A percentile compares a stretch with the other conserved stretches of the same genome.
Conservation (phyloP, 202 grass and related monocot genomes). For the Setaria viridis region DNA sequence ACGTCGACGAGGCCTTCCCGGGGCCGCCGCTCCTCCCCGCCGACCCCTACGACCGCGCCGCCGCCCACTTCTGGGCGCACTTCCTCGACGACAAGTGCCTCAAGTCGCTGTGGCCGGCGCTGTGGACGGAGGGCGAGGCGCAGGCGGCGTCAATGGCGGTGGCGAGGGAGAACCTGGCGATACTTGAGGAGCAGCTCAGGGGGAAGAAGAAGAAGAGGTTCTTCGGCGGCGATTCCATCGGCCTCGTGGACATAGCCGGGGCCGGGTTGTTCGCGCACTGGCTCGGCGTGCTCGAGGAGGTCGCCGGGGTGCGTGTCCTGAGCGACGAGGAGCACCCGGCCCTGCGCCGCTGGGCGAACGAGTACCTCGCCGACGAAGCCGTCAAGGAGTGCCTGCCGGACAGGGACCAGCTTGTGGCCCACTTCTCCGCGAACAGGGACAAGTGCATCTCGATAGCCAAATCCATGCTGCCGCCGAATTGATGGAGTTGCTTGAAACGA, state of each 20-base stretch:
- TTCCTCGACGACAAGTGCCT: constrained; percentile 55
- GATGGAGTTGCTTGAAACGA: neutral
- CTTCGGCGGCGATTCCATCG: constrained; percentile 60
- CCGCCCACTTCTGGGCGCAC: constrained; percentile 56
- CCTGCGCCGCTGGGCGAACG: constrained; percentile 44
- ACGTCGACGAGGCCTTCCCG: constrained; percentile 51
- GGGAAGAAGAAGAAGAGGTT: constrained; percentile 38
- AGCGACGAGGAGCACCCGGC: constrained; percentile 29
- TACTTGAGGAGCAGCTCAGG: constrained; percentile 49
- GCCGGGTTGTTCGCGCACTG: constrained; percentile 40
- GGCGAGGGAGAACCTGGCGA: constrained; percentile 42
- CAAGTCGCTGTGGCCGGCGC: constrained; percentile 50
- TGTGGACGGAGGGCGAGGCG: constrained; percentile 49
- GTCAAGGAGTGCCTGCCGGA: constrained; percentile 47
- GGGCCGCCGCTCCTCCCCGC: constrained; percentile 40
- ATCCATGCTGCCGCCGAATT: neutral
- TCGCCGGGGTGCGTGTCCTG: constrained; percentile 49
- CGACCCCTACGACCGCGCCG: constrained; percentile 36
- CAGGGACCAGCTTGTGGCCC: constrained; percentile 36
- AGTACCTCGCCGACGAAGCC: constrained; percentile 23
- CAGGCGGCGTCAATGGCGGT: constrained; percentile 7
- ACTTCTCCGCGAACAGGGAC: constrained; percentile 34
- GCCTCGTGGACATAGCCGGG: constrained; percentile 49
- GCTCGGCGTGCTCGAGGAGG: constrained; percentile 47
- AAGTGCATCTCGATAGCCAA: neutral